These are phyloP conservation scores for Flaveria bidentis DNA, from an alignment of 129 eudicot species.

Conservation along the genomic window DNA sequence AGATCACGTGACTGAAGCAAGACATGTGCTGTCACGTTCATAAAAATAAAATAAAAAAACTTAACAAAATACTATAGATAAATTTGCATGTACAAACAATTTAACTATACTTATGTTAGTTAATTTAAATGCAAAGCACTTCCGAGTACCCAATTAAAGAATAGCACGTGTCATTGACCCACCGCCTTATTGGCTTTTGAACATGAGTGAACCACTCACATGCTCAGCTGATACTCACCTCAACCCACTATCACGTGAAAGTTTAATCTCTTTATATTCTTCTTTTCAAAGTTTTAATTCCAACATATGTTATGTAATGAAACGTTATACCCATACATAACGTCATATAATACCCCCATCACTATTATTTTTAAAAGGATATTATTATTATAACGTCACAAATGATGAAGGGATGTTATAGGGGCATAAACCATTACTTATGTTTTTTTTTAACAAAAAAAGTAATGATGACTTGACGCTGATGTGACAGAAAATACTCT, in stretches of 20 bases:
- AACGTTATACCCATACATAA: too few species aligned
- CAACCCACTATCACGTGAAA: conserved; percentile 43
- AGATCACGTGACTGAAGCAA: conserved; percentile 40
- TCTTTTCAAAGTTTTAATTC: not conserved
- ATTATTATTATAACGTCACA: too few species aligned
- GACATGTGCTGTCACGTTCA: conserved; percentile 46
- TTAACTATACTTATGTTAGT: not conserved
- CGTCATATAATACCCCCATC: too few species aligned
- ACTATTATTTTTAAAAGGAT: too few species aligned
- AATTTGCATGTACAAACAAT: conserved; percentile 15
- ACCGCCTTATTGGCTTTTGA: conserved; percentile 40
- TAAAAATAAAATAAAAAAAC: conserved; percentile 26
- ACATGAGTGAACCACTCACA: conserved; percentile 35
- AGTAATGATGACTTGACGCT: too few species aligned
- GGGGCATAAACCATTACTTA: too few species aligned
- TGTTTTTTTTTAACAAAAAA: too few species aligned
- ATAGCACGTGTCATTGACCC: conserved; percentile 40
- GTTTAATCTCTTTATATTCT: conserved; percentile 24
- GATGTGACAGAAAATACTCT: too few species aligned
- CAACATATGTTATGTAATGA: too few species aligned
- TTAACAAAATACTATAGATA: not conserved
- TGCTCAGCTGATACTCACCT: conserved; percentile 46
- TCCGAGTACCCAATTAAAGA: not conserved
- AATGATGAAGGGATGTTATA: too few species aligned
- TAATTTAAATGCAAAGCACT: conserved; percentile 24